Evolutionary conservation across 371 early-diverging fungal genomes (phyloP).

Genomic region (Mucor piriformis): DNA sequence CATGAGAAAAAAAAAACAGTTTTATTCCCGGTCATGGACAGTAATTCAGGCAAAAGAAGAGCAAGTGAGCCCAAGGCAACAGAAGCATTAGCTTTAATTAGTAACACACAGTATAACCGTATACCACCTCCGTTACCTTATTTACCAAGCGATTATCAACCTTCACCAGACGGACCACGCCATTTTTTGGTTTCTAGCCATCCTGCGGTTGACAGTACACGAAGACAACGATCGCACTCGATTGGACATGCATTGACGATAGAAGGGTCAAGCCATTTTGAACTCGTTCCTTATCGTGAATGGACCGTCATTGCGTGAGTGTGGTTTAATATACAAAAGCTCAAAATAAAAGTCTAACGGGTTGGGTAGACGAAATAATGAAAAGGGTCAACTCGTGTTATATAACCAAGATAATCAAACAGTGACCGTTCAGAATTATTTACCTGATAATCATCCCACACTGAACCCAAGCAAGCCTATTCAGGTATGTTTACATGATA

Average conservation of each 20-base stretch:
- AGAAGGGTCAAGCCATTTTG: slow-evolving; percentile 23
- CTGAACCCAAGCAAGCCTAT: slow-evolving; percentile 1
- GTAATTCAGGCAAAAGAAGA: slow-evolving; percentile 17
- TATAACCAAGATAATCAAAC: slow-evolving; percentile 48
- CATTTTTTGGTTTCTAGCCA: slow-evolving; percentile 23
- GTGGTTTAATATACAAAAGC: not conserved
- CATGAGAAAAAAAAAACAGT: too few relatives aligned
- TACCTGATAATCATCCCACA: slow-evolving; percentile 17
- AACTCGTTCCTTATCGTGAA: slow-evolving; percentile 57
- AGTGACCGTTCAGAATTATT: slow-evolving; percentile 41
- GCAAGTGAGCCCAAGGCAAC: slow-evolving; percentile 42
- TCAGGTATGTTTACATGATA: too few relatives aligned
- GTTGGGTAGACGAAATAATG: slow-evolving; percentile 45
- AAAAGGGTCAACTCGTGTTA: slow-evolving; percentile 49
- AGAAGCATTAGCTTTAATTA: slow-evolving; percentile 34
- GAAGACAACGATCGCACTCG: slow-evolving; percentile 35
- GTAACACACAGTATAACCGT: slow-evolving; percentile 14
- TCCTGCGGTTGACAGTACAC: not conserved
- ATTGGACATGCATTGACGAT: slow-evolving; percentile 26
- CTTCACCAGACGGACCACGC: slow-evolving; percentile 42
- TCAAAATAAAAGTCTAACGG: not conserved
- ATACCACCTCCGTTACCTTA: slow-evolving; percentile 55
- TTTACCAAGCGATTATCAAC: slow-evolving; percentile 43
- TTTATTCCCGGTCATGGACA: too few relatives aligned
- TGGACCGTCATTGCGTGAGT: slow-evolving; percentile 59